phyloP scores from a whole-genome alignment of 371 early-diverging fungal species.

The Mucor ambiguus region DNA sequence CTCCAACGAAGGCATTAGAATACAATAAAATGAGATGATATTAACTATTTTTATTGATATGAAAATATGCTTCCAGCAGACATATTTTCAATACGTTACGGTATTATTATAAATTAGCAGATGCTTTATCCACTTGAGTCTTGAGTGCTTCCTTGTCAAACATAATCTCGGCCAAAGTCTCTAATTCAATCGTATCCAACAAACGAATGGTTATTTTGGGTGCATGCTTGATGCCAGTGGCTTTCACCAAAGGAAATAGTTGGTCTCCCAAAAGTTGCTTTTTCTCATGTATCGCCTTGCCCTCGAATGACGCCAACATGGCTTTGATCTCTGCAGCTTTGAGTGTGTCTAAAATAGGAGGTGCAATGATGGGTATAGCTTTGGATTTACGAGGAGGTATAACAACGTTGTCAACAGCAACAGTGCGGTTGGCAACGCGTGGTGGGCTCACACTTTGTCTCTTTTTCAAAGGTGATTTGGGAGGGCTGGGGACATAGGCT shows the following conservation, averaged over 20 bases:
- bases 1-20: background rate
- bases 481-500: constrained; percentile 5
- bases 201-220: constrained; percentile 52
- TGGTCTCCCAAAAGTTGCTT: constrained; percentile 50
- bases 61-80: constrained; percentile 5
- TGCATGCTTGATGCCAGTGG: constrained; percentile 39
- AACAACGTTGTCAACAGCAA: constrained; percentile 11
- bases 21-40: background rate
- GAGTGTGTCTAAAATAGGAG: constrained; percentile 11
- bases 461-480: constrained; percentile 5
- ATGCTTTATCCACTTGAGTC: constrained; percentile 37
- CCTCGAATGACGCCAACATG: constrained; percentile 37
- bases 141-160: constrained; percentile 41
- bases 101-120: constrained; percentile 14
- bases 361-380: constrained; percentile 47
- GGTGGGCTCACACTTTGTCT: constrained; percentile 2
- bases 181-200: constrained; percentile 49
- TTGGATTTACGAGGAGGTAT: constrained; percentile 29
- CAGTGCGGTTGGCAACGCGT: background rate
- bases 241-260: constrained; percentile 52
- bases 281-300: constrained; percentile 35
- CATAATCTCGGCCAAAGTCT: constrained; percentile 51
- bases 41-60: background rate
- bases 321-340: constrained; percentile 23
- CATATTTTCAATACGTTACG: background rate